Conservation (phyloP, 352 stramenopile species). For the Phytophthora rubi region DNA sequence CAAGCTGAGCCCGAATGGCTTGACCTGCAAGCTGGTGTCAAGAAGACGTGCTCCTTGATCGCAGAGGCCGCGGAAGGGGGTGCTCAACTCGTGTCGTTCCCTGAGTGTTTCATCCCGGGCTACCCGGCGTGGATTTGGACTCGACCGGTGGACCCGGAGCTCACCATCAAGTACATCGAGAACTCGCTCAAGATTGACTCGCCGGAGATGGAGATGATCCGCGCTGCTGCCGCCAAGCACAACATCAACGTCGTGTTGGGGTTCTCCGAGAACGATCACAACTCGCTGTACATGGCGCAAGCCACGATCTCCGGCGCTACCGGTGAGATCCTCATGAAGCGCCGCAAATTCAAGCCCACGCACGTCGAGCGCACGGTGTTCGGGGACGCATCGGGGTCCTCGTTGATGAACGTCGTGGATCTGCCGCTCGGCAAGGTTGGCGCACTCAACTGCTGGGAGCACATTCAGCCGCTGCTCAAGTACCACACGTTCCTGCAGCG, state of each 20-base stretch:
- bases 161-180: conserved; percentile 25
- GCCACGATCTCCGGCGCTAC: conserved; percentile 25
- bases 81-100: conserved; percentile 23
- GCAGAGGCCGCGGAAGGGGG: conserved; percentile 24
- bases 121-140: conserved; percentile 29
- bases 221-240: conserved; percentile 23
- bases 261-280: conserved; percentile 40
- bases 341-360: conserved; percentile 37
- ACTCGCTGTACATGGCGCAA: conserved; percentile 38
- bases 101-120: conserved; percentile 29
- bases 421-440: conserved; percentile 27
- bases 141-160: conserved; percentile 20
- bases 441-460: conserved; percentile 29
- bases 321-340: conserved; percentile 33
- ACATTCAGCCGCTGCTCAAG: conserved; percentile 34
- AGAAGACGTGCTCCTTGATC: conserved; percentile 28
- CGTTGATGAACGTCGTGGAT: conserved; percentile 36
- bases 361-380: conserved; percentile 33
- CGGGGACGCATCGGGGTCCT: conserved; percentile 24
- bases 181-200: conserved; percentile 33
- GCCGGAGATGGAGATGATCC: conserved; percentile 33
- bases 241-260: conserved; percentile 35
- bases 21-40: conserved; percentile 19
- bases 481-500: conserved; percentile 35
- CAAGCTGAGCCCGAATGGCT: conserved; percentile 33